These are phyloP conservation scores for Cubamyces sp. DNA, from an alignment of 768 basidiomycete species.

Conservation along the genomic window DNA sequence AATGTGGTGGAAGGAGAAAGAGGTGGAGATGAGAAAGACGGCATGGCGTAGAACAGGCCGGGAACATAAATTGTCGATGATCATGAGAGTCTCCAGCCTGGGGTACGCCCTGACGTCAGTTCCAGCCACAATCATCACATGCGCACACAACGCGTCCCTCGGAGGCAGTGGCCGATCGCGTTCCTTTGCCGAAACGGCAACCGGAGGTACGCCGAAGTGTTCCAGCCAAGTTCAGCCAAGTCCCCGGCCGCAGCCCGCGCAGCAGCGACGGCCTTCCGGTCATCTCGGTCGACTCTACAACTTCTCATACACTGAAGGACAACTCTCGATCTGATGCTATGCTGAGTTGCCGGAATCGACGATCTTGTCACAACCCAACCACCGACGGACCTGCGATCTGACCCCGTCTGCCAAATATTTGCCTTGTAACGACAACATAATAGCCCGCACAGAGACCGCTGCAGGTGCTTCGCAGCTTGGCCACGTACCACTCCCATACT, in stretches of 20 bases:
- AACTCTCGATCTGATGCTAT: slow-evolving; percentile 12
- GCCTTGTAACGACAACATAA: too few species aligned
- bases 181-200: neutral
- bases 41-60: slow-evolving; percentile 10
- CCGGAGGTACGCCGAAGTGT: neutral
- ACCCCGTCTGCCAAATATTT: neutral
- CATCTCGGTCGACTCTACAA: too few species aligned
- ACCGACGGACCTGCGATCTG: neutral
- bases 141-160: slow-evolving; percentile 8
- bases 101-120: slow-evolving; percentile 18
- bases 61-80: slow-evolving; percentile 1
- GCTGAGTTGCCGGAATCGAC: slow-evolving; percentile 2
- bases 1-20: slow-evolving; percentile 4
- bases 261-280: too few species aligned
- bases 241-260: neutral
- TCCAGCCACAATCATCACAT: slow-evolving; percentile 18
- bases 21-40: neutral
- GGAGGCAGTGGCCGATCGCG: slow-evolving; percentile 5
- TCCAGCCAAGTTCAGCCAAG: neutral
- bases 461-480: too few species aligned
- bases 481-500: too few species aligned
- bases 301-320: neutral
- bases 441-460: too few species aligned
- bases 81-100: neutral
- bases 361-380: neutral